phyloP scores from a whole-genome alignment of 177 flowering plant species.

The Vitis hybrid region DNA sequence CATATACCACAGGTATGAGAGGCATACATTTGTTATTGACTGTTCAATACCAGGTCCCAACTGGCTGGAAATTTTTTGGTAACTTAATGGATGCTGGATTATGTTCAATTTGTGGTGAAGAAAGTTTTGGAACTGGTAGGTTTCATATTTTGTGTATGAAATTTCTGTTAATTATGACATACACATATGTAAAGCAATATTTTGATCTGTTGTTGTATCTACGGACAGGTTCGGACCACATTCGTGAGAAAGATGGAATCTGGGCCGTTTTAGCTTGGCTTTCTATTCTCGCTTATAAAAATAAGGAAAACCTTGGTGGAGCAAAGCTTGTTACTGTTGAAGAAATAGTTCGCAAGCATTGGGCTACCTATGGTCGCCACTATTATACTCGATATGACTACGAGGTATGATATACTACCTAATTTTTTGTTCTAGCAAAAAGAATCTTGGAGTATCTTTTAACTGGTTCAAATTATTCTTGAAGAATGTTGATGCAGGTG shows the following conservation, averaged over 20 bases:
- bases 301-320: slow-evolving; percentile 73
- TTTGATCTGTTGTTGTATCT: neutral
- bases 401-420: slow-evolving; percentile 53
- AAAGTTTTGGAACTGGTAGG: slow-evolving; percentile 99
- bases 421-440: neutral
- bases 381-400: slow-evolving; percentile 97
- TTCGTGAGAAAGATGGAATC: slow-evolving; percentile 98
- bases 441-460: neutral
- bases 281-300: slow-evolving; percentile 85
- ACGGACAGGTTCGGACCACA: slow-evolving; percentile 88
- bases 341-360: slow-evolving; percentile 89
- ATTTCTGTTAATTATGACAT: neutral
- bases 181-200: neutral
- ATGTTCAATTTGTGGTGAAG: slow-evolving; percentile 98
- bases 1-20: slow-evolving; percentile 9
- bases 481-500: slow-evolving; percentile 95
- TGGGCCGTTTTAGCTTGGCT: slow-evolving; percentile 99
- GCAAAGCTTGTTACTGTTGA: slow-evolving; percentile 83
- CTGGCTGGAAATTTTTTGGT: slow-evolving; percentile 99
- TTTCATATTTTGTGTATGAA: neutral
- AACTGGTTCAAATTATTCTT: slow-evolving; percentile 22
- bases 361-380: slow-evolving; percentile 93
- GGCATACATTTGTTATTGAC: slow-evolving; percentile 5
- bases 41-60: slow-evolving; percentile 75
- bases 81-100: slow-evolving; percentile 97